phyloP scores from a whole-genome alignment of 805 yeast species.

The Ogataea ganodermae region DNA sequence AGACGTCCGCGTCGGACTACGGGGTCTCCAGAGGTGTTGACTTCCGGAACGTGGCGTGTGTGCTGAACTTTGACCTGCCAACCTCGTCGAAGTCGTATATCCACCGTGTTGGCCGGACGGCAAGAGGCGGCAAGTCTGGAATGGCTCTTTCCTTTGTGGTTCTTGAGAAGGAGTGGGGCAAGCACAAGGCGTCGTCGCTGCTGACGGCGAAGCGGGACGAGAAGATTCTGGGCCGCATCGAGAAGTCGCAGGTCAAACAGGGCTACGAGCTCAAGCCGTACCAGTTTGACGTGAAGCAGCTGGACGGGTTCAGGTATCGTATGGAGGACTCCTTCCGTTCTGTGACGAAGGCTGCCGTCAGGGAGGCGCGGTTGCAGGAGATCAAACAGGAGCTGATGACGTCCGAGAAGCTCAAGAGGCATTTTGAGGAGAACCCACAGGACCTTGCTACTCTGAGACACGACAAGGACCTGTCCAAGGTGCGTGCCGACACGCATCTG shows the following conservation, averaged over 20 bases:
- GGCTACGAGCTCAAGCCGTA: conserved; percentile 84
- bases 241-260: conserved; percentile 70
- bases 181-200: conserved; percentile 78
- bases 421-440: conserved; percentile 96
- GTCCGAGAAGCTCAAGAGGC: conserved; percentile 87
- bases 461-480: conserved; percentile 83
- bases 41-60: conserved; percentile 95
- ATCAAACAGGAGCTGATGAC: conserved; percentile 82
- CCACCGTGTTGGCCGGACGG: conserved; percentile 96
- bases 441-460: conserved; percentile 88
- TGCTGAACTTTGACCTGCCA: conserved; percentile 92
- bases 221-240: conserved; percentile 73
- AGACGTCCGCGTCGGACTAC: conserved; percentile 52
- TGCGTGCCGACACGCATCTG: conserved; percentile 80
- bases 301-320: conserved; percentile 94
- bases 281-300: conserved; percentile 86
- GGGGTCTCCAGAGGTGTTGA: conserved; percentile 98
- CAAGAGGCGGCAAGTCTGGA: conserved; percentile 95
- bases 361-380: conserved; percentile 93
- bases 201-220: conserved; percentile 80
- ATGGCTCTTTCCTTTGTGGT: conserved; percentile 93
- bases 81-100: conserved; percentile 84
- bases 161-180: conserved; percentile 79
- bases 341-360: conserved; percentile 81
- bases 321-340: conserved; percentile 97